Base-by-base conservation (phyloP, 306 rosid genomes). In the Carpinus fangiana region DNA sequence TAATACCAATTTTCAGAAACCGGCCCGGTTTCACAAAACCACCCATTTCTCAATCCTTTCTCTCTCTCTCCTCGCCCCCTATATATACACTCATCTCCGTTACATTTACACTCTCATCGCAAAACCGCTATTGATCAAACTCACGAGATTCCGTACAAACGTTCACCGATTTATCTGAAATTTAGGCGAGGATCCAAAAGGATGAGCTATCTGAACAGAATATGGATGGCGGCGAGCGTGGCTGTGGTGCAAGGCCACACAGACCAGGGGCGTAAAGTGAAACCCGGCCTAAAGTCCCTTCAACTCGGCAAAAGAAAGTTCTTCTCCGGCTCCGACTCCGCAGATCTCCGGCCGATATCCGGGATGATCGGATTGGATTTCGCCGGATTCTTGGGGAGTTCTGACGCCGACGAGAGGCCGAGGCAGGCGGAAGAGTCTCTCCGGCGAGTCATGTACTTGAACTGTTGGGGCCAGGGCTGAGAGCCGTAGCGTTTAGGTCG, bases 401-500 rank as follows among this genome's bases (percentile, higher is more conserved):
- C 84, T 12, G 91, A 88, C 28, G 87, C 28, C 34, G 85, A 79
- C 0, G 84, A 86, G 4, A 79, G 73, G n/a, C 76, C 71, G 46
- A 74, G 31, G 43, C 90, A 90, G 43, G 65, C 92, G 8, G 97
- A 94, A 23, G 98, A 95, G 70, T 92, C 97, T 77, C 87, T 95
- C 46, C 82, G 87, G 78, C 77, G 85, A 75, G 98, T 95, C 34
- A 94, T 94, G 98, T 95, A 89, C 90, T 66, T 92, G 86, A 95
- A 84, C 76, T 95, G 98, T 78, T 95, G 98, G 98, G 98, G 98
- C 8, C 96, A 87, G 77, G 96, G 93, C 71, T 94, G 78, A 87
- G 62, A 4, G 12, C 52, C 6, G 72, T 78, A 55, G 62, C 64
- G 36, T 52, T 43, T 55, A 90, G 80, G 20, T 79, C 43, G 45